Conservation (phyloP, 2,329 filamentous ascomycete genomes). For the Rhexocercosporidium sp. region DNA sequence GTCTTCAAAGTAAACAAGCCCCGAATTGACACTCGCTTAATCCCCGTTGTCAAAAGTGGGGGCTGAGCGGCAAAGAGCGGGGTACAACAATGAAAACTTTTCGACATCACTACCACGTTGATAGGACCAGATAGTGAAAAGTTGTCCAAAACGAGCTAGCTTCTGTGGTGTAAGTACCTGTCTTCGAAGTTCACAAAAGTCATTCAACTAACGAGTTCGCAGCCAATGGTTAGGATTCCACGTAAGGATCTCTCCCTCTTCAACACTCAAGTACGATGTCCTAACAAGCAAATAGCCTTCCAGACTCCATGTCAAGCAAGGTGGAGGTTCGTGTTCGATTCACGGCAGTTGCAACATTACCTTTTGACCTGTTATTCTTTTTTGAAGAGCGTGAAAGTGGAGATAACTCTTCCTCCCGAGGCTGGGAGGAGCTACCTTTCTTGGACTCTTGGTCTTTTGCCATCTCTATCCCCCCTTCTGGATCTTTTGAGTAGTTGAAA, state of each 20-base stretch:
- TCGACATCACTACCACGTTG: background rate
- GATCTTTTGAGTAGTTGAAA: too few relatives aligned
- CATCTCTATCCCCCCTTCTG: too few relatives aligned
- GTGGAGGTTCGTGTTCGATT: conserved; percentile 17
- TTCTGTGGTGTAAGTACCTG: conserved; percentile 4
- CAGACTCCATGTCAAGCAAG: background rate
- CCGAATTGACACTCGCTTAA: too few relatives aligned
- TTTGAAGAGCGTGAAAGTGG: background rate
- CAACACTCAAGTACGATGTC: background rate
- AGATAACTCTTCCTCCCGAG: too few relatives aligned
- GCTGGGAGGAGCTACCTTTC: too few relatives aligned
- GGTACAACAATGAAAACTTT: background rate
- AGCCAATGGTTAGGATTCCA: conserved; percentile 12
- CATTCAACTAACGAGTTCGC: background rate
- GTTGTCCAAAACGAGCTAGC: background rate
- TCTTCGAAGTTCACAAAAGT: background rate
- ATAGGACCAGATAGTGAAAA: background rate
- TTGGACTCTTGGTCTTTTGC: too few relatives aligned
- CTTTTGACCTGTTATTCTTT: background rate
- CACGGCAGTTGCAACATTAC: conserved; percentile 1
- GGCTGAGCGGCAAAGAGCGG: background rate
- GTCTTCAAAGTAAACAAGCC: too few relatives aligned
- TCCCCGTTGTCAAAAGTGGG: background rate
- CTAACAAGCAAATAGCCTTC: background rate
- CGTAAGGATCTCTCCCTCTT: background rate